Conservation (phyloP, 257 asterid genomes). For the Mentha longifolia region DNA sequence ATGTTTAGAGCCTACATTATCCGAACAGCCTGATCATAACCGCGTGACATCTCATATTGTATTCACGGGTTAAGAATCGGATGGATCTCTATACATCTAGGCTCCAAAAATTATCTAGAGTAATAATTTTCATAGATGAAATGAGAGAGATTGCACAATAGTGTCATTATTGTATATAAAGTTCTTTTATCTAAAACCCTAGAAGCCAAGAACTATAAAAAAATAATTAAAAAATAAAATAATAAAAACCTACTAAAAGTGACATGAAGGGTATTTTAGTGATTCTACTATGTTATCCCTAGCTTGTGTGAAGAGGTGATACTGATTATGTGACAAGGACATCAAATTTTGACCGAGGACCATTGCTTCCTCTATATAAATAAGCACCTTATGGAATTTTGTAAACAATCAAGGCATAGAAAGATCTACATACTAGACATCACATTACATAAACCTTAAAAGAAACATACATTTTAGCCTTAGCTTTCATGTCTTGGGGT, state of each 20-base stretch:
- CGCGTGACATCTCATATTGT: not conserved
- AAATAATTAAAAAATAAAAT: no score
- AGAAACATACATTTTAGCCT: not conserved
- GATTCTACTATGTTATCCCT: conserved; percentile 31
- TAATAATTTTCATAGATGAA: not conserved
- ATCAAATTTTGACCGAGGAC: conserved; percentile 40
- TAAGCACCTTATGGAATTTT: conserved; percentile 52
- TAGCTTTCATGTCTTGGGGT: conserved; percentile 47
- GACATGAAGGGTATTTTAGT: conserved; percentile 35
- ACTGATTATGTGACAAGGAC: conserved; percentile 53
- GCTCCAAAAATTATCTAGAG: not conserved
- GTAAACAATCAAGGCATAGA: conserved; percentile 30
- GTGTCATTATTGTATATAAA: no score
- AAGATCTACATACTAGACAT: not conserved
- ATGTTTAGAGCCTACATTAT: not conserved
- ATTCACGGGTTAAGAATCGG: not conserved
- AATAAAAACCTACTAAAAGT: no score
- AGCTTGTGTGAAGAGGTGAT: conserved; percentile 32
- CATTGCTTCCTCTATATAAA: conserved; percentile 52
- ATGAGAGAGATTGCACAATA: no score
- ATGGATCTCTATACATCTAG: no score
- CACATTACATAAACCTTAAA: conserved; percentile 7
- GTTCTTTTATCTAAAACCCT: not conserved
- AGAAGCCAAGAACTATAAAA: not conserved
- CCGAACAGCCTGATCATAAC: no score